Evolutionary conservation across 768 basidiomycete species (phyloP), one percentile per base, ranked within the genome.

Genomic region (Rhodotorula babjevae): DNA sequence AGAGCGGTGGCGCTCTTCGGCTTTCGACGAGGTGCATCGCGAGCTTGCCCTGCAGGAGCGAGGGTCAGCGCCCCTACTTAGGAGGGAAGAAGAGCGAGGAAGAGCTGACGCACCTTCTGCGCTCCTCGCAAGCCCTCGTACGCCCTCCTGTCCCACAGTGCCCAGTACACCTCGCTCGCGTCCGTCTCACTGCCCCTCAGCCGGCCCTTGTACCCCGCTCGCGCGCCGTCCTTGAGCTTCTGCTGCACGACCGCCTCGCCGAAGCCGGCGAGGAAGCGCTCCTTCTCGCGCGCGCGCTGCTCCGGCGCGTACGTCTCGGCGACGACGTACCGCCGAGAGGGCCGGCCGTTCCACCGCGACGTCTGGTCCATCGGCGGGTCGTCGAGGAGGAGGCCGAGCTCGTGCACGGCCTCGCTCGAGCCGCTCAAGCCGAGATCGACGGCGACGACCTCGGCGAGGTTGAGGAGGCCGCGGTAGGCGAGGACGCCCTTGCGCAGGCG

Each of bases 381-480:
- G 81, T 93, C 92, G 50, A 98, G 82, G 81, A 88, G 93, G 21
- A 95, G 77, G 71, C 94, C 88, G 63, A 97, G 87, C 76, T 93
- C 94, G 93, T 79, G 18, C 2, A 18, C 42, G 14, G 44, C 33
- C 33, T 36, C 33, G 29, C 25, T 4, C 23, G 49, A 27, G 19
- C 55, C 55, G 29, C 55, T n/a, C 18, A 27, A 14, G 2, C 92
- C 92, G 2, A 81, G 72, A 73, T 85, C 95, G 49, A 90, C 89
- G 0, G 87, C 90, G 9, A 88, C 89, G 11, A 96, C 84, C 73
- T 95, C 92, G 15, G 88, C 85, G 25, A 98, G 83, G 77, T 94
- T 92, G 63, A 95, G 83, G 25, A 93, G 86, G 90, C 95, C 81
- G 88, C 92, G 81, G 86, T 93, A 61, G 85, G 86, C 86, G 94